Evolutionary conservation across 2,329 filamentous ascomycete species (phyloP), one percentile per base, ranked within the genome.

Genomic region (Sphaerulina populicola): DNA sequence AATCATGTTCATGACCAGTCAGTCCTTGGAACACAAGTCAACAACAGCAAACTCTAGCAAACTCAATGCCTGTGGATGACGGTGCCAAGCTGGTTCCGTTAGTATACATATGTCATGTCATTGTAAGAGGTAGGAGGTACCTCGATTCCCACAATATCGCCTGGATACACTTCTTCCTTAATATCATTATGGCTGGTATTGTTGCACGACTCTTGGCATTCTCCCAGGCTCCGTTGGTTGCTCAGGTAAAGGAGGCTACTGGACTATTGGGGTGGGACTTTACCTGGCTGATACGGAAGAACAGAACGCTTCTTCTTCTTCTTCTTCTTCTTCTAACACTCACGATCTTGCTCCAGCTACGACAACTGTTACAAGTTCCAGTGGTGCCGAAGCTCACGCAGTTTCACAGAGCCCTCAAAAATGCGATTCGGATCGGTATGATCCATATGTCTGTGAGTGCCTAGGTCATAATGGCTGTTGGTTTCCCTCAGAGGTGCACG

Each of bases 361-460:
- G 4, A 33, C 46, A 12, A 35, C 46, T n/a, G 38, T 8, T 4
- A 10, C 12, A 21, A 42, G 37, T 18, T 18, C 18, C 18, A 18
- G 18, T 18, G 18, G 18, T 18, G 10, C 18, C 23, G 11, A 29
- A 41, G 15, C 41, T 42, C 5, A 4, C 38, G 47, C 15, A 49
- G 41, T 35, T 39, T 51, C 54, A 43, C 39, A 51, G 43, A 33
- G 44, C 41, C 30, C 40, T 14, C 33, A 45, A 36, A 38, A 41
- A 45, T 35, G 49, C 44, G 30, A 54, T 36, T 37, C 51, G 41
- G 60, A 62, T 39, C 49, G 60, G 29, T 51, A 50, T 18, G 59
- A 62, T 40, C 60, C 60, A 23, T 62, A 58, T 44, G 54, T 60
- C 23, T 62, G 59, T 35, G 60, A 60, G 48, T 62, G 58, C 37